Conservation (phyloP, 495 filamentous ascomycete genomes). For the Penicillium coprophilum region DNA sequence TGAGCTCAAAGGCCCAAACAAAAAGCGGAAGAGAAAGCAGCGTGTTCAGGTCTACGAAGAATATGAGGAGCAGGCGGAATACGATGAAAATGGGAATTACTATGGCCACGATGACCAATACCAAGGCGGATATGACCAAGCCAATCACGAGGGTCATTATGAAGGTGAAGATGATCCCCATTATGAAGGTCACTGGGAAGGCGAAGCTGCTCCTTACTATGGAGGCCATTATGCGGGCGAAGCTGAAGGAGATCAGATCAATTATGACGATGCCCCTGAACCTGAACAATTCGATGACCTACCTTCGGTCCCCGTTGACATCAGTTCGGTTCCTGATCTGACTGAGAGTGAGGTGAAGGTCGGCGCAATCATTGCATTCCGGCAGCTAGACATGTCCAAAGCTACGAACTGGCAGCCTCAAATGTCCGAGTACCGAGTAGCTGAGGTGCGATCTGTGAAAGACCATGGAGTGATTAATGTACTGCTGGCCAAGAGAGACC, state of each 20-base stretch:
- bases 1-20: conserved; percentile 41
- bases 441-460: conserved; percentile 55
- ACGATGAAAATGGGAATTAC: conserved; percentile 17
- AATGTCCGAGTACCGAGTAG: conserved; percentile 65
- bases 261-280: conserved; percentile 52
- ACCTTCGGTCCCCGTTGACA: conserved; percentile 64
- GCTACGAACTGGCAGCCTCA: conserved; percentile 76
- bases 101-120: conserved; percentile 19
- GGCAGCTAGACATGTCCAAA: conserved; percentile 69
- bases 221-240: conserved; percentile 14
- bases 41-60: conserved; percentile 46
- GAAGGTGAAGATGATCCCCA: conserved; percentile 21
- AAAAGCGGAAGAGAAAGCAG: conserved; percentile 58
- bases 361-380: conserved; percentile 78
- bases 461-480: conserved; percentile 54
- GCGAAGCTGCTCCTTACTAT: conserved; percentile 3
- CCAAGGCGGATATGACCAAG: too few species aligned
- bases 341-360: conserved; percentile 49
- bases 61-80: conserved; percentile 35
- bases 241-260: conserved; percentile 43
- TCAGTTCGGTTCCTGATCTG: conserved; percentile 54
- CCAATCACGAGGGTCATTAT: conserved; percentile 32
- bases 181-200: conserved; percentile 29
- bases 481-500: conserved; percentile 69
- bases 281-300: conserved; percentile 51